Evolutionary conservation across 345 rosid species (phyloP).

Genomic region (Angophora floribunda): DNA sequence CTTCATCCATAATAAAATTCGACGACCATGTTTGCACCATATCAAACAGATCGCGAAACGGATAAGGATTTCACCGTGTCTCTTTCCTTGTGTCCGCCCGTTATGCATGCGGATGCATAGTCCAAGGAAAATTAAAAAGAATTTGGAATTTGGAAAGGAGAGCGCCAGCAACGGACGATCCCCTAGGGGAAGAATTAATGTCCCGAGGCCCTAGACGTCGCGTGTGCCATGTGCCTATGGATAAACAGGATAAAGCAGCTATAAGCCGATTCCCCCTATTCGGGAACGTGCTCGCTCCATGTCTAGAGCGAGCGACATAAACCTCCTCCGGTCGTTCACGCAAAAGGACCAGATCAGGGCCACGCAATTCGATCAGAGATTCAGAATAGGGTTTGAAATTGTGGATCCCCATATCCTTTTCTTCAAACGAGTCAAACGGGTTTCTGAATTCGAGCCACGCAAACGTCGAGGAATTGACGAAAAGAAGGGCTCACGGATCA

Average conservation of each 20-base stretch:
- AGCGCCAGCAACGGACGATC: not conserved
- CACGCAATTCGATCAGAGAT: not conserved
- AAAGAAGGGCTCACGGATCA: slow-evolving; percentile 18
- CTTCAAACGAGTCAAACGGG: not conserved
- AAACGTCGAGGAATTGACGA: not conserved
- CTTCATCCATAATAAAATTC: not conserved
- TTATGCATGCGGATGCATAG: not conserved
- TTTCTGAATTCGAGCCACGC: not conserved
- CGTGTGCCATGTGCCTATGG: not conserved
- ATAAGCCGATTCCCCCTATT: not conserved
- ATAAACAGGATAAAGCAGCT: not conserved
- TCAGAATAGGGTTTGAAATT: not conserved
- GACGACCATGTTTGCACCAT: not conserved
- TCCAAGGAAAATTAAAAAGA: not conserved
- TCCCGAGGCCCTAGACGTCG: not conserved
- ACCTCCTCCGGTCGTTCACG: not conserved
- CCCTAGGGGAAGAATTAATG: not conserved
- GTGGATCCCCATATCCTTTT: not conserved
- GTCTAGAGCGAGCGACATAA: not conserved
- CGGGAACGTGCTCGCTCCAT: not conserved
- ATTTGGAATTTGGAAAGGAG: not conserved
- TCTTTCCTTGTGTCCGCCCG: too few relatives aligned
- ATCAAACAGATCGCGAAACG: not conserved
- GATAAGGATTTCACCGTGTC: not conserved
- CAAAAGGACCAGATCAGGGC: too few relatives aligned